Evolutionary conservation across 1,139 yeast genomes (phyloP).

Genomic region (Diutina catenulata): DNA sequence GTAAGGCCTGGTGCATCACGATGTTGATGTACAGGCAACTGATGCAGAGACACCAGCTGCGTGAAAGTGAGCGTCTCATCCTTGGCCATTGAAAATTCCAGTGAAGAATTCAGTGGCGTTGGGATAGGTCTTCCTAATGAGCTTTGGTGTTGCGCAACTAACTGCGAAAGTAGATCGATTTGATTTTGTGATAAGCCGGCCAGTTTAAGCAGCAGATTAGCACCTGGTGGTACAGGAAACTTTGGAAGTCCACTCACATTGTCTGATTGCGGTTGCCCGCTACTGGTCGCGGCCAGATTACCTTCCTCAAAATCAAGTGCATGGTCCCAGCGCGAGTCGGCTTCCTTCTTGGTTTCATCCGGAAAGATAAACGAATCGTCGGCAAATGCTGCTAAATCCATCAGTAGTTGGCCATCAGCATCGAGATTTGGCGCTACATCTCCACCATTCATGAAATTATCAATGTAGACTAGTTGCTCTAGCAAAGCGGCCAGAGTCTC

Average conservation of each 20-base stretch:
- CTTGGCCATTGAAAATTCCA: no score
- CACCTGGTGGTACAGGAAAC: constrained; percentile 64
- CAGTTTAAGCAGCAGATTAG: constrained; percentile 44
- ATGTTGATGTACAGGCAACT: no score
- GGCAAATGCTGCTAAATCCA: constrained; percentile 71
- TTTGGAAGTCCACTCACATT: constrained; percentile 33
- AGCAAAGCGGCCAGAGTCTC: constrained; percentile 53
- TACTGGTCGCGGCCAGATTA: no score
- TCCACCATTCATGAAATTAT: constrained; percentile 41
- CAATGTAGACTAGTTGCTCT: constrained; percentile 69
- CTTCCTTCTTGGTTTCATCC: constrained; percentile 43
- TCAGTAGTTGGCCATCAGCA: constrained; percentile 56
- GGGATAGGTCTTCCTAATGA: neutral
- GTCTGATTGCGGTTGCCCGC: no score
- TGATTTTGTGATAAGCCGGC: constrained; percentile 60
- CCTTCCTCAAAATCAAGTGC: constrained; percentile 2
- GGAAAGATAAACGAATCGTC: constrained; percentile 70
- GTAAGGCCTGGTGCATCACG: no score
- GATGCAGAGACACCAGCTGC: no score
- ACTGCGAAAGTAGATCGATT: constrained; percentile 59
- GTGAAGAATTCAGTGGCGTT: no score
- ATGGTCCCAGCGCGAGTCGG: constrained; percentile 3
- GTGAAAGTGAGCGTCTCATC: no score
- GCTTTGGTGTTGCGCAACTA: constrained; percentile 58
- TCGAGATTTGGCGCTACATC: constrained; percentile 28